phyloP scores from a whole-genome alignment of 1,284 basidiomycete species.

The Cryptococcus hybrid region DNA sequence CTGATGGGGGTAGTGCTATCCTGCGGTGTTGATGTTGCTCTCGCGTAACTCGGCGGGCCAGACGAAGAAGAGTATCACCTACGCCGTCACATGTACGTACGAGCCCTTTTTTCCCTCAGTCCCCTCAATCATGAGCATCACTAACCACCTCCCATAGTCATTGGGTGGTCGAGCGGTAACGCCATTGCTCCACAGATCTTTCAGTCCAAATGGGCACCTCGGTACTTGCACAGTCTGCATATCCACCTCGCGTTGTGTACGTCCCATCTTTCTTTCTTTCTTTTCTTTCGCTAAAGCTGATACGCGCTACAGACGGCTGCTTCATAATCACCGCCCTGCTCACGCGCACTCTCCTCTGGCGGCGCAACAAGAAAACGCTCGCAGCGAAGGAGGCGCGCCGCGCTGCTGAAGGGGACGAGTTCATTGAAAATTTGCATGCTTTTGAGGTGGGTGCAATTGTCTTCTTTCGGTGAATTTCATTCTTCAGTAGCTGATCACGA shows the following conservation, averaged over 20 bases:
- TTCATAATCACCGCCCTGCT: constrained; percentile 16
- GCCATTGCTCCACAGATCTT: constrained; percentile 35
- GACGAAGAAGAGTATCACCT: constrained; percentile 34
- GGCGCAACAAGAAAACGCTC: constrained; percentile 21
- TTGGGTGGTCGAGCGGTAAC: constrained; percentile 37
- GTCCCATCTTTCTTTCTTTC: constrained; percentile 3
- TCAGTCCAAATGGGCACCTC: constrained; percentile 27
- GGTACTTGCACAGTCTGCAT: constrained; percentile 35
- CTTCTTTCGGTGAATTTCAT: background rate
- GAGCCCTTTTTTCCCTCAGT: too few species aligned
- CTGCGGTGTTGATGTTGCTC: constrained; percentile 21
- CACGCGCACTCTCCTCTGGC: constrained; percentile 19
- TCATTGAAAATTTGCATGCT: constrained; percentile 11
- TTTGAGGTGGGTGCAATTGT: constrained; percentile 12
- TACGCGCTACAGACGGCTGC: background rate
- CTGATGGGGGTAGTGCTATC: constrained; percentile 13
- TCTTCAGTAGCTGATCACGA: background rate
- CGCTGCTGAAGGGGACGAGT: background rate
- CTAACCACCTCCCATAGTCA: constrained; percentile 8
- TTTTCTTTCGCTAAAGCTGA: background rate
- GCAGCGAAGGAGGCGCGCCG: constrained; percentile 6
- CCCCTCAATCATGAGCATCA: background rate
- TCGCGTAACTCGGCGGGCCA: constrained; percentile 31
- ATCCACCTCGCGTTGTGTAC: constrained; percentile 36
- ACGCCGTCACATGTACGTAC: constrained; percentile 19